phyloP scores from a whole-genome alignment of 2,329 filamentous ascomycete species.

The Nothophoma quercina region DNA sequence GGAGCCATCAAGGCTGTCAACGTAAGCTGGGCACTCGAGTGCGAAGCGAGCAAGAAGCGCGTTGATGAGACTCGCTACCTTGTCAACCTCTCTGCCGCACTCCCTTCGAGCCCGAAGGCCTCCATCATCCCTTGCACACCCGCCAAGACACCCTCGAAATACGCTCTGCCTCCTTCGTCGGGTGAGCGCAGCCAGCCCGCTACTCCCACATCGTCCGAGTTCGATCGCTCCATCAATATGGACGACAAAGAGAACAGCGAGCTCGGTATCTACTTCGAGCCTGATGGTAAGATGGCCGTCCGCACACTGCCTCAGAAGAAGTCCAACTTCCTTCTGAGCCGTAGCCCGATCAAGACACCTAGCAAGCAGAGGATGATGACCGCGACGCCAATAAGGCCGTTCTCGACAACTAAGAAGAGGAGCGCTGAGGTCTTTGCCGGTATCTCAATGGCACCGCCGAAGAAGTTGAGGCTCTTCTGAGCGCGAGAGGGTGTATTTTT shows the following conservation, averaged over 20 bases:
- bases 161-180: constrained; percentile 31
- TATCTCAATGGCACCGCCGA: constrained; percentile 33
- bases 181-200: constrained; percentile 32
- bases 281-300: constrained; percentile 57
- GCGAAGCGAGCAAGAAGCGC: constrained; percentile 44
- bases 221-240: constrained; percentile 36
- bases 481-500: neutral
- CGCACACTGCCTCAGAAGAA: constrained; percentile 41
- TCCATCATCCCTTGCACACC: constrained; percentile 39
- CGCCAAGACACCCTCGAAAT: constrained; percentile 41
- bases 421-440: constrained; percentile 25
- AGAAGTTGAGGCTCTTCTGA: constrained; percentile 37
- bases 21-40: constrained; percentile 84
- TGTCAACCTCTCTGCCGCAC: constrained; percentile 38
- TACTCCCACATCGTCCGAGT: constrained; percentile 39
- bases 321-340: constrained; percentile 34
- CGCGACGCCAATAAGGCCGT: constrained; percentile 34
- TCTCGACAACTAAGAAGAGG: constrained; percentile 35
- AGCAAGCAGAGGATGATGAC: constrained; percentile 55
- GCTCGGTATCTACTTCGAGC: constrained; percentile 48
- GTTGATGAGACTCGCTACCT: constrained; percentile 45
- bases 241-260: constrained; percentile 47
- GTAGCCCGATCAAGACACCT: constrained; percentile 60
- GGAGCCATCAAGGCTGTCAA: constrained; percentile 86
- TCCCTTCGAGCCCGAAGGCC: constrained; percentile 29